phyloP scores from a whole-genome alignment of 495 filamentous ascomycete genomes.

The Aspergillus ostianus region DNA sequence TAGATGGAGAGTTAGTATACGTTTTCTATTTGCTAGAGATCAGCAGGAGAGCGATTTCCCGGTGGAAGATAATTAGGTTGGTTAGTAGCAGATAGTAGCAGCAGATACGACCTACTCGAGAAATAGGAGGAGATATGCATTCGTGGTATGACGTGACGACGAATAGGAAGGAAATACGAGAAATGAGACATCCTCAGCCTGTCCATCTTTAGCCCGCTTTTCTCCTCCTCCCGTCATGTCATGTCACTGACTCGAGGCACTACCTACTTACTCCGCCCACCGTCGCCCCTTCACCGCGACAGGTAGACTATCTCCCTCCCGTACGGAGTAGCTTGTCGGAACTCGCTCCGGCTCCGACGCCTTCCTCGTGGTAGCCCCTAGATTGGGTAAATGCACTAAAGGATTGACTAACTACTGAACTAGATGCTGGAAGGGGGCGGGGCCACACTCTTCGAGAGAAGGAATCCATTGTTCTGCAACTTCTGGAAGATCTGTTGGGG shows the following conservation, averaged over 20 bases:
- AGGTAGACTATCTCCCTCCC: background rate
- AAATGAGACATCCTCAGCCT: background rate
- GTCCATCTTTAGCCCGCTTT: background rate
- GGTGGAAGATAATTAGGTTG: background rate
- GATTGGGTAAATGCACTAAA: background rate
- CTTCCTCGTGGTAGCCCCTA: background rate
- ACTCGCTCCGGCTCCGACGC: background rate
- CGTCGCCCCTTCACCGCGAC: background rate
- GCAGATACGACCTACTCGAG: too few species aligned
- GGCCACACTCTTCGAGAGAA: background rate
- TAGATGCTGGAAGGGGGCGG: background rate
- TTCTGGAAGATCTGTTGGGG: slow-evolving; percentile 7
- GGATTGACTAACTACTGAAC: background rate
- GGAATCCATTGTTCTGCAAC: slow-evolving; percentile 6
- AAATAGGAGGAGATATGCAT: background rate
- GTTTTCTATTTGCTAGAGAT: too few species aligned
- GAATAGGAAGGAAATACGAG: background rate
- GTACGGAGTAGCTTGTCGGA: background rate
- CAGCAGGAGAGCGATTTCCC: background rate
- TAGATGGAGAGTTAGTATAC: too few species aligned
- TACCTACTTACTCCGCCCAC: background rate
- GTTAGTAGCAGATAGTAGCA: background rate
- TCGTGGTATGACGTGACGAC: background rate
- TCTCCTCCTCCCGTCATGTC: background rate
- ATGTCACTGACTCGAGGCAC: background rate